Base-by-base conservation (phyloP, 768 basidiomycete species). In the Guyanaporus albipodus region DNA sequence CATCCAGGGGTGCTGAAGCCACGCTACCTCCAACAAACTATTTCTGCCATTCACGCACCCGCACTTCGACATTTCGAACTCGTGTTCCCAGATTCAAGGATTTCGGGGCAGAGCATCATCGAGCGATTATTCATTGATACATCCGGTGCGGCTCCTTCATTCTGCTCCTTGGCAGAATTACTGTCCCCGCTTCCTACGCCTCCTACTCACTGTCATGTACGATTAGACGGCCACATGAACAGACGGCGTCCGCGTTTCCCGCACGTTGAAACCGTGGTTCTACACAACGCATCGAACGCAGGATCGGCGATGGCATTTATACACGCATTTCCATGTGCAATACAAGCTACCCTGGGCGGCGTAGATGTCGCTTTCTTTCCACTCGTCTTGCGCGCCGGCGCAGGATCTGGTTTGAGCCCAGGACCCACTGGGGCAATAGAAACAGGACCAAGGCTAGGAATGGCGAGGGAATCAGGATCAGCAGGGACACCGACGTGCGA, bases 41-140 rank as follows among this genome's bases (percentile, higher is more conserved):
- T 64, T 19, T 55, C 65, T 4, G 55, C 60, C 23, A 56, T 64
- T 18, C 53, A 54, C 11, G 65, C 62, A 0, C 63, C 65, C 3
- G 55, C 51, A 9, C 54, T 64, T 8, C 65, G 60, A 31, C 65
- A 65, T 17, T 64, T 64, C 21, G 65, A 64, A 28, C 65, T 64
- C 8, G 53, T 67, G 31, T 64, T 67, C 24, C 65, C 63, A 8
- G 64, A 67, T 36, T 62, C 62, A 2, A 60, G 52, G 28, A 42
- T 58, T 1, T 58, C 55, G 4, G 65, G 65, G 4, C 65, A 62
- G 38, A 64, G 44, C 19, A 29, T 64, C 27, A 42, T 52, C 22
- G 58, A 64, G 36, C 57, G 52, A 17, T 41, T 64, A 33, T 64
- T 64, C 24, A 40, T 54, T 17, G 59, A 59, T 17, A 27, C 27